These are phyloP conservation scores for Epichloe typhina DNA, from an alignment of 2,329 filamentous ascomycete species.

Conservation along the genomic window DNA sequence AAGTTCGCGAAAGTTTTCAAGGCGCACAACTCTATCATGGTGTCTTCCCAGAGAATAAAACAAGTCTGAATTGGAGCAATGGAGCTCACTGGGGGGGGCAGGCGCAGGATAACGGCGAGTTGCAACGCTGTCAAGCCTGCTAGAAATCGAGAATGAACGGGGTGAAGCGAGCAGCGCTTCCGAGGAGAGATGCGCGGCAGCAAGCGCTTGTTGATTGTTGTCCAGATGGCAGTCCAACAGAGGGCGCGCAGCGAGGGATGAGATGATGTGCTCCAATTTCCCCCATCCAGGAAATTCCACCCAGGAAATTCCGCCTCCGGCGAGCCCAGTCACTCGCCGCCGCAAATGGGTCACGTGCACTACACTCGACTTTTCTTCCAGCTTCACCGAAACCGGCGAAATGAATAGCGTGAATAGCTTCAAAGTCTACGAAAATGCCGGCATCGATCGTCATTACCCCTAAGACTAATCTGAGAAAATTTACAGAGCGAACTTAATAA, in stretches of 20 bases:
- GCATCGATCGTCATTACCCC: too few species aligned
- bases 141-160: not conserved
- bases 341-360: not conserved
- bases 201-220: not conserved
- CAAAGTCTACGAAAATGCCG: not conserved
- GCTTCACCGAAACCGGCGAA: not conserved
- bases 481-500: too few species aligned
- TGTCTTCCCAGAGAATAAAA: conserved; percentile 18
- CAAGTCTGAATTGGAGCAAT: too few species aligned
- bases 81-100: conserved; percentile 1
- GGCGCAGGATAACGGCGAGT: not conserved
- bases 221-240: not conserved
- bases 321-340: not conserved
- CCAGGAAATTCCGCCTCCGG: too few species aligned
- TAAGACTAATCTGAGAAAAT: too few species aligned
- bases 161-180: conserved; percentile 4
- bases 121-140: not conserved
- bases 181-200: conserved; percentile 3
- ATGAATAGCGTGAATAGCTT: not conserved
- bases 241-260: not conserved
- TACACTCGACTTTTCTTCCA: not conserved
- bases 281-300: not conserved
- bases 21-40: conserved; percentile 28
- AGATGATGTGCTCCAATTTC: not conserved
- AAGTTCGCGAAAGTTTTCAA: conserved; percentile 17